Evolutionary conservation across 2,329 filamentous ascomycete species (phyloP), one percentile per base, ranked within the genome.

Genomic region (Mycosphaerella arachidis): DNA sequence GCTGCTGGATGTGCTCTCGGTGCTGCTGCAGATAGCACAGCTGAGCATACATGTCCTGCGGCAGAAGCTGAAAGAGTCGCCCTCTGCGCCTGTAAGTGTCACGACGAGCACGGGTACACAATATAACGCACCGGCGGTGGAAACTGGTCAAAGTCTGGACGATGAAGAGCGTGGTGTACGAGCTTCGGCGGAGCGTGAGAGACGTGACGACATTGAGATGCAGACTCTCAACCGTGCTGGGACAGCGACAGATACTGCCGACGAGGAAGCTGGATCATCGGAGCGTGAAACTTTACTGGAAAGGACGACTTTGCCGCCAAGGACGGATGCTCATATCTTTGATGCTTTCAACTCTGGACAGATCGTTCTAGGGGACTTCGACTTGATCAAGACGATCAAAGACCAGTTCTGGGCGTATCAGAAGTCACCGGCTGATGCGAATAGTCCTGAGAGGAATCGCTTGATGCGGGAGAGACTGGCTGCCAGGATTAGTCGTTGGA

Each of bases 81-180:
- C 64, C 4, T 52, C n/a, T 62, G 62, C 31, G 30, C 35, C 51
- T 18, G 56, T 56, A 2, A 56, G 65, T n/a, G 62, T 62, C 18
- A 54, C 59, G 16, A 43, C 62, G 30, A 56, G 52, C 20, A 56
- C 40, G 30, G 57, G 57, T 52, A 35, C 29, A 46, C 37, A 52
- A 37, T 58, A 51, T 33, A 53, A 40, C 27, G 53, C 59, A 1
- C 53, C 59, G 2, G 30, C 64, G n/a, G 48, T 56, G 5, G 56
- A 60, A 9, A 58, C 62, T 4, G 57, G 64, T 20, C 84, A 86
- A 67, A 82, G 85, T 66, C 76, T 82, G 58, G 84, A 87, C 63
- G 75, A 80, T 6, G 85, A 87, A 73, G 85, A 87, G 70, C 78
- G 82, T 31, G 84, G 84, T 1, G 70, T 84, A 3, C 66, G 79